phyloP scores from a whole-genome alignment of 306 rosid genomes.

The Vigna nakashimae region DNA sequence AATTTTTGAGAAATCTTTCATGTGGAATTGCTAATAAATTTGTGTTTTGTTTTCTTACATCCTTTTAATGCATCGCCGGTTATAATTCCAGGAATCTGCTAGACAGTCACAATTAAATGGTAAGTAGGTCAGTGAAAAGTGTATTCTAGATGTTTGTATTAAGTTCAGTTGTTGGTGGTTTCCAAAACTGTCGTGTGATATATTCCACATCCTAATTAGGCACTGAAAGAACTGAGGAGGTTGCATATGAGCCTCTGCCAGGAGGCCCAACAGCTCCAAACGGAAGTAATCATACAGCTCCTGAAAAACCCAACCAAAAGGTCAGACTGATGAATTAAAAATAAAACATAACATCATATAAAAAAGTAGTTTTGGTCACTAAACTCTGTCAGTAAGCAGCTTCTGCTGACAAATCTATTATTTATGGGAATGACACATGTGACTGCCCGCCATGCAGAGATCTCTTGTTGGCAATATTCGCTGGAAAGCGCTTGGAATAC shows the following conservation, averaged over 20 bases:
- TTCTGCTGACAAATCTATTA: neutral
- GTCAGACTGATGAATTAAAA: neutral
- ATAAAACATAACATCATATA: neutral
- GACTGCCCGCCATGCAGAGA: conserved; percentile 45
- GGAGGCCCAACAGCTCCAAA: conserved; percentile 44
- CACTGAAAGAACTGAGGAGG: conserved; percentile 10
- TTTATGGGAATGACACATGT: conserved; percentile 10
- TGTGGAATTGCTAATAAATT: neutral
- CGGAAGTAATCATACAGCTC: conserved; percentile 19
- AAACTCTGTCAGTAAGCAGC: neutral
- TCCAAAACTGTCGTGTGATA: neutral
- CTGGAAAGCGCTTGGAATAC: conserved; percentile 59
- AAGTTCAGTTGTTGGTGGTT: neutral
- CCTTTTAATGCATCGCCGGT: conserved; percentile 15
- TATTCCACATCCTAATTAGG: conserved; percentile 9
- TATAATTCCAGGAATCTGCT: conserved; percentile 58
- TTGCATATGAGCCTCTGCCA: conserved; percentile 43
- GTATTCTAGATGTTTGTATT: neutral
- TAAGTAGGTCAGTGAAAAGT: neutral
- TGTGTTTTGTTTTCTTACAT: neutral
- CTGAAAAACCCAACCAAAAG: neutral
- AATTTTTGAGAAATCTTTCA: neutral
- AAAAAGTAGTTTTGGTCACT: neutral
- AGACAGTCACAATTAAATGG: conserved; percentile 43
- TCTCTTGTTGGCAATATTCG: conserved; percentile 43